Conservation (phyloP, 257 asterid species). For the Solanum pimpinellifolium region DNA sequence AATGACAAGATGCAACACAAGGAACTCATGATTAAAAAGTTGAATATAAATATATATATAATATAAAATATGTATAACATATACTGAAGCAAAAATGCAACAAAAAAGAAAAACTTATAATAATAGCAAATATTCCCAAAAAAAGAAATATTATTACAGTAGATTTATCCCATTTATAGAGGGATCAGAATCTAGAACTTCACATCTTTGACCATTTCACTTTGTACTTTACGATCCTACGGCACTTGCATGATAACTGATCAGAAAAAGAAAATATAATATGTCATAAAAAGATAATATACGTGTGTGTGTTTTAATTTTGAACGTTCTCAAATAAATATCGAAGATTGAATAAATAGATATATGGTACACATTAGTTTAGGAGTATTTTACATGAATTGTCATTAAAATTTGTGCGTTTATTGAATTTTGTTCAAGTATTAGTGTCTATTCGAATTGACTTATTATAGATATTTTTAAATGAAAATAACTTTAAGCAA, state of each 20-base stretch:
- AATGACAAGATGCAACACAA: not conserved
- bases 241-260: not conserved
- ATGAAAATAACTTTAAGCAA: too few species aligned
- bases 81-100: not conserved
- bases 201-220: not conserved
- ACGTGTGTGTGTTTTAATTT: not conserved
- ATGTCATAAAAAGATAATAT: too few species aligned
- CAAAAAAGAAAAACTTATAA: not conserved
- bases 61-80: not conserved
- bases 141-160: not conserved
- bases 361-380: not conserved
- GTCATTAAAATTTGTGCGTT: too few species aligned
- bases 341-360: accelerated
- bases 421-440: too few species aligned
- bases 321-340: not conserved
- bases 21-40: too few species aligned
- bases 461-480: too few species aligned
- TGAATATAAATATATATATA: too few species aligned
- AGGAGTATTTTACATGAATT: not conserved
- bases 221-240: not conserved
- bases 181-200: not conserved
- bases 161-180: not conserved
- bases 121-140: not conserved
- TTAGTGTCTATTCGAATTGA: not conserved
- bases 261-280: too few species aligned